Conservation (phyloP, 176 grass and related monocot genomes). For the Aegilops tauschii region DNA sequence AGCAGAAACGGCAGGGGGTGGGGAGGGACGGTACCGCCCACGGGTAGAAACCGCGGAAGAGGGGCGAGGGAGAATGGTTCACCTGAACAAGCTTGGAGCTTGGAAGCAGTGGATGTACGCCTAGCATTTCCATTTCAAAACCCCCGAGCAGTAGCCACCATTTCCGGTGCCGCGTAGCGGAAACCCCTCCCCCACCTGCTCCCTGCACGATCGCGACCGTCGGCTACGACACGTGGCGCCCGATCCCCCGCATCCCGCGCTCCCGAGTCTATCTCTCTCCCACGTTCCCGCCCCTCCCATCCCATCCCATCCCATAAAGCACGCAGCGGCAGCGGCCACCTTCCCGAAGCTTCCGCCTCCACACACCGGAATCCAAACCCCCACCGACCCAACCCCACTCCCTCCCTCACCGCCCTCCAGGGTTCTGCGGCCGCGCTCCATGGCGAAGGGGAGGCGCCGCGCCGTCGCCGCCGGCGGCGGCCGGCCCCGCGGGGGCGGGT, state of each 20-base stretch:
- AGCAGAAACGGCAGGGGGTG: too few species aligned
- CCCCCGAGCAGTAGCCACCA: background rate
- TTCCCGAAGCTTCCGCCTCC: background rate
- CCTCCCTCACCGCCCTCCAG: background rate
- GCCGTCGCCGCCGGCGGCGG: background rate
- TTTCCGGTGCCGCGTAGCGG: background rate
- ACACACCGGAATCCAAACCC: background rate
- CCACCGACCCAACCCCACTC: background rate
- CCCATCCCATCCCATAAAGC: background rate
- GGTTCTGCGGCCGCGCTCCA: background rate
- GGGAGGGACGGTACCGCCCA: too few species aligned
- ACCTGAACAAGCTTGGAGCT: too few species aligned
- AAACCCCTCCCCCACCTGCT: background rate
- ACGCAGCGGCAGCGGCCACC: too few species aligned
- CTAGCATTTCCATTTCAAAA: background rate
- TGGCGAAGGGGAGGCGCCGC: background rate
- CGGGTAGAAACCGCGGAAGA: too few species aligned
- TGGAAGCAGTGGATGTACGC: background rate
- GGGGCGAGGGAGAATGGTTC: too few species aligned
- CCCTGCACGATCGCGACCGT: background rate
- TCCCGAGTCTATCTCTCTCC: background rate
- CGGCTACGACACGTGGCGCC: fast-evolving
- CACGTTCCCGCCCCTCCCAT: background rate
- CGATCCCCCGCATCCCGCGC: background rate
- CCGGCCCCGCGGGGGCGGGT: background rate